Percentiles rank a stretch among this genome's conserved stretches.
Conservation (phyloP, 768 basidiomycete species). For the Hygrophorus russula region DNA sequence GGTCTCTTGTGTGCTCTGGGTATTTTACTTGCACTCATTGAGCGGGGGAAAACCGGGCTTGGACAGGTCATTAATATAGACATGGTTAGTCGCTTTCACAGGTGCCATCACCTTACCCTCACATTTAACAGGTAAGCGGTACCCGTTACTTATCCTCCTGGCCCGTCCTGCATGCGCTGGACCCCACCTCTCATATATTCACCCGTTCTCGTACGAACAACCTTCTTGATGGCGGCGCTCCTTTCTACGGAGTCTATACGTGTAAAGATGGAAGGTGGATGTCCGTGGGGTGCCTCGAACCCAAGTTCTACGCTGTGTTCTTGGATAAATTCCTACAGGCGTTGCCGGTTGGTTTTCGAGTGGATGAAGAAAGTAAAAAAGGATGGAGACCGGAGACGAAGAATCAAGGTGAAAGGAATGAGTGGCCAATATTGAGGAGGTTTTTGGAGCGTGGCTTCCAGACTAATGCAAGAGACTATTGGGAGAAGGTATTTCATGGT, state of each 20-base stretch:
- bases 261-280: constrained; percentile 69
- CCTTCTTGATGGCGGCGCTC: constrained; percentile 64
- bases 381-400: constrained; percentile 45
- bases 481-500: constrained; percentile 62
- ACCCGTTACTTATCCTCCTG: constrained; percentile 69
- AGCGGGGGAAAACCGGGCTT: constrained; percentile 48
- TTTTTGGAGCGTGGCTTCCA: constrained; percentile 60
- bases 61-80: constrained; percentile 70
- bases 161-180: constrained; percentile 41
- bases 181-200: constrained; percentile 24
- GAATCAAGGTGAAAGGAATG: constrained; percentile 30
- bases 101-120: constrained; percentile 1
- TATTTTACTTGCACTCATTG: constrained; percentile 64
- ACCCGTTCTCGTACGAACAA: constrained; percentile 41
- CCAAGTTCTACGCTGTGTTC: constrained; percentile 58
- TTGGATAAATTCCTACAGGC: constrained; percentile 40
- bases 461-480: constrained; percentile 50
- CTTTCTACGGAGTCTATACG: constrained; percentile 66
- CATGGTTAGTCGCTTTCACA: constrained; percentile 41
- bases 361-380: constrained; percentile 24
- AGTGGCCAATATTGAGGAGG: constrained; percentile 46
- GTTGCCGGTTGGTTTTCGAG: constrained; percentile 31
- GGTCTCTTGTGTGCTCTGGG: constrained; percentile 63
- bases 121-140: constrained; percentile 56
- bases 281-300: constrained; percentile 67